Evolutionary conservation across 495 filamentous ascomycete species (phyloP), one percentile per base, ranked within the genome.

Genomic region (Margaritispora aquatica): DNA sequence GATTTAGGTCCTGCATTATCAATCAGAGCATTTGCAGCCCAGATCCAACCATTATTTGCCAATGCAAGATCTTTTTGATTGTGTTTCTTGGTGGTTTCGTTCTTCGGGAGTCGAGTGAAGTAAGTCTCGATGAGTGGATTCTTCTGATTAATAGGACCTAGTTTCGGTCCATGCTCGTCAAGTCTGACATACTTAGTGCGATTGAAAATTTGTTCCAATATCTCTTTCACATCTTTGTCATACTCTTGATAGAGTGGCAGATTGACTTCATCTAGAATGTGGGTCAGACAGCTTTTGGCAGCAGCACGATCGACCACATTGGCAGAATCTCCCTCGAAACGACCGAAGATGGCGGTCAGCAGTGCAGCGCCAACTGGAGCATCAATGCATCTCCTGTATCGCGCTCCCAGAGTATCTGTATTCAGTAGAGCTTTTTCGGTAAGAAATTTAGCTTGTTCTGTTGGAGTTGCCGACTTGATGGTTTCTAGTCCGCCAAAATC

Each of bases 41-140:
- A 99, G 20, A 97, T 90, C 95, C 95, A 99, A 58, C 95, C 95
- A 68, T 99, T 99, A 73, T 96, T 97, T 27, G 87, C 92, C 19
- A 99, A 73, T 2, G 90, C 89, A 31, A 97, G 74, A 50, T 88
- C 84, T 57, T 88, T 88, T 1, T 83, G 76, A 46, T 84, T 84
- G 66, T 96, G 86, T 69, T 89, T 86, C 60, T 81, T 80, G 0
- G 95, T 96, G 26, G 77, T 79, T 5, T 88, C 83, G 61, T 96
- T 96, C 27, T 78, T 68, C 1, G 94, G 90, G 22, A 99, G 81
- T 17, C 95, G 85, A 4, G 93, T 96, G 74, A 99, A 99, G 74
- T 97, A 97, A 0, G 89, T 78, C 73, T 99, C 95, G 58, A 96
- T 89, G n/a, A 99, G 75, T 38, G 94, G 90, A 62, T 80, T 89